A percentile compares a stretch with the other conserved stretches of the same genome.
Evolutionary conservation across 306 rosid genomes (phyloP).

Genomic region (Inga oerstediana): DNA sequence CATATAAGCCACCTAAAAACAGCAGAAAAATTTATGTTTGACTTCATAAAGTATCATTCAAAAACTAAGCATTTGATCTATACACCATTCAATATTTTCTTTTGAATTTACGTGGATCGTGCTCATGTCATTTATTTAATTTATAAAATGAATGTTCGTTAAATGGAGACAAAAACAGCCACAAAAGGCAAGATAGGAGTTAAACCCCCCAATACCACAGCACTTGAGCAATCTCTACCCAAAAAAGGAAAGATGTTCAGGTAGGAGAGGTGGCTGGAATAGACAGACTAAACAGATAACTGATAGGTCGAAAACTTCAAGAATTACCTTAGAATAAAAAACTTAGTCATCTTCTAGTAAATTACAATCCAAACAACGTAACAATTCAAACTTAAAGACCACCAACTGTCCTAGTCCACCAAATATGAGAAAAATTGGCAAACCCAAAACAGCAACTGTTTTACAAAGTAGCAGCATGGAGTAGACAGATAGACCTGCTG

Average conservation of each 20-base stretch:
- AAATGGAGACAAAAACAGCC: not conserved
- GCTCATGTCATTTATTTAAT: not conserved
- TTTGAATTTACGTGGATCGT: not conserved
- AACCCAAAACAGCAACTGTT: not conserved
- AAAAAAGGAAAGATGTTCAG: not conserved
- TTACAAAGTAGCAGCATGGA: not conserved
- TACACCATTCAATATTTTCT: not conserved
- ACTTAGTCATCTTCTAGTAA: not conserved
- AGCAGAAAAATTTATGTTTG: not conserved
- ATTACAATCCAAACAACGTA: not conserved
- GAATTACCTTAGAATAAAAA: not conserved
- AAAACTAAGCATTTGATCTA: not conserved
- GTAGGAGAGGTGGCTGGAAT: not conserved
- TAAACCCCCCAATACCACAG: not conserved
- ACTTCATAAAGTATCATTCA: not conserved
- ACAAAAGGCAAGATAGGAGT: not conserved
- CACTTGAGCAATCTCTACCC: not conserved
- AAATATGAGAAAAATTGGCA: constrained; percentile 13
- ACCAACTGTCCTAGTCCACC: constrained; percentile 4
- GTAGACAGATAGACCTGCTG: constrained; percentile 72
- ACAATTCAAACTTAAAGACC: constrained; percentile 20
- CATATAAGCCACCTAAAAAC: not conserved
- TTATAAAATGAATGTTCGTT: not conserved
- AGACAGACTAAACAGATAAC: not conserved
- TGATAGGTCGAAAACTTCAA: not conserved